phyloP scores from a whole-genome alignment of 164 flowering plant species.

The Vitis labrusca region DNA sequence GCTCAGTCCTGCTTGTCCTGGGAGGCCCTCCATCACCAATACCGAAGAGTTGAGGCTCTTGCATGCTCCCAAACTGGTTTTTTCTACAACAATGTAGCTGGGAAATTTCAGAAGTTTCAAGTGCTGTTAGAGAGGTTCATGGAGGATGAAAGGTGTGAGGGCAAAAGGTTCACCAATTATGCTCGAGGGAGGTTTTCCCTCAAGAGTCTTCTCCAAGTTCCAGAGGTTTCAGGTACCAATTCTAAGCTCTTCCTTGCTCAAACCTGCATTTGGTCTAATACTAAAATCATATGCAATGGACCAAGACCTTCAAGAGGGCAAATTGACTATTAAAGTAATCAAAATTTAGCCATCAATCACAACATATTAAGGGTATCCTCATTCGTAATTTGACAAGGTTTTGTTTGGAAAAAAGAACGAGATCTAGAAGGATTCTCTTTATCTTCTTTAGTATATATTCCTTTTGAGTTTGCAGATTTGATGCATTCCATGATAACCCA shows the following conservation, averaged over 20 bases:
- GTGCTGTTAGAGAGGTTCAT: constrained; percentile 52
- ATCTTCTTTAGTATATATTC: too few relatives aligned
- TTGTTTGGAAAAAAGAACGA: too few relatives aligned
- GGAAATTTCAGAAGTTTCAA: constrained; percentile 53
- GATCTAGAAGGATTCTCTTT: too few relatives aligned
- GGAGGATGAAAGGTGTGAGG: constrained; percentile 43
- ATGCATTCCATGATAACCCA: neutral
- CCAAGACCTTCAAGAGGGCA: too few relatives aligned
- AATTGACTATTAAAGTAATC: too few relatives aligned
- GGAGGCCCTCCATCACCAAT: constrained; percentile 65
- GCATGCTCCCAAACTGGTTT: constrained; percentile 12
- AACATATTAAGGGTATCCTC: too few relatives aligned
- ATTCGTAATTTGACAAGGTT: too few relatives aligned
- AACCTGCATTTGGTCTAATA: too few relatives aligned
- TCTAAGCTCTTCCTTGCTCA: too few relatives aligned
- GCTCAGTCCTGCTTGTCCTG: constrained; percentile 63
- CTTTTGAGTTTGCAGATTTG: neutral
- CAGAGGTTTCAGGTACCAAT: constrained; percentile 42
- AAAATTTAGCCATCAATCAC: too few relatives aligned
- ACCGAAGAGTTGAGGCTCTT: constrained; percentile 43
- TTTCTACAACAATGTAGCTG: constrained; percentile 27
- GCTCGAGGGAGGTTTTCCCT: constrained; percentile 36
- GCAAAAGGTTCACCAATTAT: constrained; percentile 41
- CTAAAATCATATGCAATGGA: too few relatives aligned
- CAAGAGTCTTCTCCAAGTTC: constrained; percentile 59